Evolutionary conservation across 352 stramenopile genomes (phyloP).

Genomic region (Globisporangium rhizosaccharum): DNA sequence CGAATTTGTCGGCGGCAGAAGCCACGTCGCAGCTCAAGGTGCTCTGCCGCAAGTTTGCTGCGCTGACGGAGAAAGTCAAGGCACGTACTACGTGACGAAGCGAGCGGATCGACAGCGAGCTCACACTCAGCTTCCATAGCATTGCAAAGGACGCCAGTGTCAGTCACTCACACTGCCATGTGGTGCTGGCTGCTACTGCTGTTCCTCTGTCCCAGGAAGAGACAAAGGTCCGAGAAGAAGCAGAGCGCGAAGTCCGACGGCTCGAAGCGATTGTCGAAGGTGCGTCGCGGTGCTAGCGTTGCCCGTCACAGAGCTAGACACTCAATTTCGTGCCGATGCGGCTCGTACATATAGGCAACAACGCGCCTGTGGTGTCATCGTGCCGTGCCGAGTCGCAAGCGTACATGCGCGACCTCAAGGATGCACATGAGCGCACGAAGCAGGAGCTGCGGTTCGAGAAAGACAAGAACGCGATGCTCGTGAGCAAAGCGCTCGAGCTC

Average conservation of each 20-base stretch:
- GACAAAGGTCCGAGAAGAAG: slow-evolving; percentile 62
- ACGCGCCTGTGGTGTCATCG: slow-evolving; percentile 42
- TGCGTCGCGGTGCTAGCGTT: neutral
- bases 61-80: slow-evolving; percentile 83
- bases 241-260: slow-evolving; percentile 64
- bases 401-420: slow-evolving; percentile 61
- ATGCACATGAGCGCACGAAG: slow-evolving; percentile 45
- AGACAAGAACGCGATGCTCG: slow-evolving; percentile 68
- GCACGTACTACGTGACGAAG: slow-evolving; percentile 9
- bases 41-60: slow-evolving; percentile 79
- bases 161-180: neutral
- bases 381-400: slow-evolving; percentile 55
- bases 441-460: slow-evolving; percentile 68
- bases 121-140: too few relatives aligned
- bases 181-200: neutral
- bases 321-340: neutral
- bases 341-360: slow-evolving; percentile 22
- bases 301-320: neutral
- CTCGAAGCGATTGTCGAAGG: slow-evolving; percentile 62
- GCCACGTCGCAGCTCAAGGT: slow-evolving; percentile 75
- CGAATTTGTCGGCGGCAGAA: slow-evolving; percentile 57
- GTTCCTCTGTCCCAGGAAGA: slow-evolving; percentile 40
- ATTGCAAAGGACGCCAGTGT: too few relatives aligned
- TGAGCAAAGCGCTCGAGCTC: slow-evolving; percentile 61
- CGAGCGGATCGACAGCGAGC: neutral